A percentile compares a stretch with the other conserved stretches of the same genome.
phyloP scores from a whole-genome alignment of 345 rosid species.

The Salix suchowensis region DNA sequence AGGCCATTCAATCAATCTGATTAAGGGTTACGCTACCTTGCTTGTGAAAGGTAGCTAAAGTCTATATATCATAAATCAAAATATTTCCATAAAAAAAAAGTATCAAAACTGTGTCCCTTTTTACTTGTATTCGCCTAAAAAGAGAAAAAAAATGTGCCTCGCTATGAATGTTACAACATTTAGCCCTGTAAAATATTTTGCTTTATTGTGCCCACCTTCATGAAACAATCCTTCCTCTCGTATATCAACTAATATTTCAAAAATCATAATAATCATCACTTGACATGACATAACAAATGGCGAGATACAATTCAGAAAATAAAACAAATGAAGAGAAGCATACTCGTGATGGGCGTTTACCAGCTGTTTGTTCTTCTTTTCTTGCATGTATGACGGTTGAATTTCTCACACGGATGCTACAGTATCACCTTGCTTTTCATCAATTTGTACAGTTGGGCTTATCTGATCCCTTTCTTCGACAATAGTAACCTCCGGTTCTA shows the following conservation, averaged over 20 bases:
- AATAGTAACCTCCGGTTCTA: slow-evolving; percentile 24
- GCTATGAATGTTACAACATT: background rate
- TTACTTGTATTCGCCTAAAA: no score
- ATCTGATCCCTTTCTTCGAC: slow-evolving; percentile 25
- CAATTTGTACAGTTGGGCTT: slow-evolving; percentile 14
- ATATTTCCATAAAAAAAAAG: no score
- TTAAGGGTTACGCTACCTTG: no score
- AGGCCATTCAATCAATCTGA: no score
- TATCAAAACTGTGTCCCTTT: no score
- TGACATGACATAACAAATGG: background rate
- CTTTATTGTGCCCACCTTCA: background rate
- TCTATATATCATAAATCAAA: no score
- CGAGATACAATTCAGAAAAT: background rate
- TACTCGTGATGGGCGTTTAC: background rate
- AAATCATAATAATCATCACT: background rate
- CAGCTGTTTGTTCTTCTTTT: background rate
- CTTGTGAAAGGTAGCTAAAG: no score
- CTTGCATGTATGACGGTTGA: background rate
- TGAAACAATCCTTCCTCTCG: background rate
- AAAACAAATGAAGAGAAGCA: slow-evolving; percentile 15
- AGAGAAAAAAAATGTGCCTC: background rate
- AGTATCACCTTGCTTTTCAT: slow-evolving; percentile 24
- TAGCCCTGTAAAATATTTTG: background rate
- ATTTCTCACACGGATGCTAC: slow-evolving; percentile 7
- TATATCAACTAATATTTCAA: background rate